Evolutionary conservation across 352 stramenopile genomes (phyloP).

Genomic region (Phytophthora tentaculata): DNA sequence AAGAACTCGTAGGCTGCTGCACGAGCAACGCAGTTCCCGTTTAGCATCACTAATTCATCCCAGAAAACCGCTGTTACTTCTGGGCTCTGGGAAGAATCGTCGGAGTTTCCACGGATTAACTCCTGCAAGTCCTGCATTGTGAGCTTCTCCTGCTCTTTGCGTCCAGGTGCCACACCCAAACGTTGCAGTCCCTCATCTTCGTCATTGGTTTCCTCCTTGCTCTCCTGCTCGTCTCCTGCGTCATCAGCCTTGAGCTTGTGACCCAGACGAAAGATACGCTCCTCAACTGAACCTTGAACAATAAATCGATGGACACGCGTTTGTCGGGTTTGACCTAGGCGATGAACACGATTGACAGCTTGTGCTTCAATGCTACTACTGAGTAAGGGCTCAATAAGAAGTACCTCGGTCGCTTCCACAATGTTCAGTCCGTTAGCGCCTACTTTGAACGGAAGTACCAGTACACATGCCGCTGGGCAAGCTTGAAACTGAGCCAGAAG

Average conservation of each 20-base stretch:
- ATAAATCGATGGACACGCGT: conserved; percentile 92
- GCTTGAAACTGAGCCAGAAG: conserved; percentile 64
- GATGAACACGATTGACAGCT: conserved; percentile 91
- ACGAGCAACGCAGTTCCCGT: conserved; percentile 41
- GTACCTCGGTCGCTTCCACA: conserved; percentile 90
- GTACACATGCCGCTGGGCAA: conserved; percentile 55
- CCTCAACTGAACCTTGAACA: conserved; percentile 88
- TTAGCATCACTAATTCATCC: conserved; percentile 48
- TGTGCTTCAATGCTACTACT: conserved; percentile 88
- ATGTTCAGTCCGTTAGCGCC: conserved; percentile 93
- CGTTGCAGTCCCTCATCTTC: conserved; percentile 28
- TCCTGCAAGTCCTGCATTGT: conserved; percentile 58
- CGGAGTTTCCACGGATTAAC: conserved; percentile 41
- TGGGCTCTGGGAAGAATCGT: background rate
- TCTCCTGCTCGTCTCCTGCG: background rate
- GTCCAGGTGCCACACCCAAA: conserved; percentile 46
- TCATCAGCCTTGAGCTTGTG: conserved; percentile 9
- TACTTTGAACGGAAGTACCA: conserved; percentile 86
- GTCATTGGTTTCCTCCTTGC: conserved; percentile 14
- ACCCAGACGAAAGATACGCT: conserved; percentile 74
- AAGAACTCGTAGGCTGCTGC: conserved; percentile 40
- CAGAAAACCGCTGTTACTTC: conserved; percentile 44
- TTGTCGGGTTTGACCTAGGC: conserved; percentile 86
- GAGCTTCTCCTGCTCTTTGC: conserved; percentile 63
- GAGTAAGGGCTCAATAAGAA: conserved; percentile 92